Evolutionary conservation across 768 basidiomycete genomes (phyloP).

Genomic region (Boletales sp.): DNA sequence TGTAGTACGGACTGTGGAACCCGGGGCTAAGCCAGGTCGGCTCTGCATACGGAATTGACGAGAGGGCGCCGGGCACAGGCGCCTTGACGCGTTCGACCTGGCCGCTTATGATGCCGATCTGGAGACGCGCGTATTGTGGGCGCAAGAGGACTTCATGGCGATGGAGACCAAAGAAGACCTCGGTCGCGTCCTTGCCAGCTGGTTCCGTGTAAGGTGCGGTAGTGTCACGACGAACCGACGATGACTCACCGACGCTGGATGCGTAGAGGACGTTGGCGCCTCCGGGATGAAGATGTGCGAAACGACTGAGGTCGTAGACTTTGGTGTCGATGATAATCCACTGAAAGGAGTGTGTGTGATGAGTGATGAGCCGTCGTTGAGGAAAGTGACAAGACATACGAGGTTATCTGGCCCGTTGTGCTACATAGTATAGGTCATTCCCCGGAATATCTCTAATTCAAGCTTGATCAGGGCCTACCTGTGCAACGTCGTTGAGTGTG

Average conservation of each 20-base stretch:
- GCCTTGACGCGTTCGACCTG: slow-evolving; percentile 54
- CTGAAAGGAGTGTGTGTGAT: slow-evolving; percentile 40
- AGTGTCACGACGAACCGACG: neutral
- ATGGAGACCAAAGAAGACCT: slow-evolving; percentile 83
- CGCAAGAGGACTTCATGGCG: slow-evolving; percentile 73
- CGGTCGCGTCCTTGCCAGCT: slow-evolving; percentile 75
- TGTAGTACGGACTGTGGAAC: slow-evolving; percentile 76
- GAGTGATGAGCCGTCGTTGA: neutral
- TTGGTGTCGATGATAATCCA: slow-evolving; percentile 83
- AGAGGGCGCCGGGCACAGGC: slow-evolving; percentile 58
- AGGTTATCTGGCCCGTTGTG: slow-evolving; percentile 86
- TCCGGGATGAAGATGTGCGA: slow-evolving; percentile 82
- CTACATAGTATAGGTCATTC: slow-evolving; percentile 36
- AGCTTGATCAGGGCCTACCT: slow-evolving; percentile 40
- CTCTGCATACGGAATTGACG: slow-evolving; percentile 80
- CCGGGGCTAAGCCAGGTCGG: slow-evolving; percentile 74
- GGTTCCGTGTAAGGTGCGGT: neutral
- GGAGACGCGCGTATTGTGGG: slow-evolving; percentile 69
- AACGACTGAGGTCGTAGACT: slow-evolving; percentile 79
- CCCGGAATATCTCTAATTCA: no score
- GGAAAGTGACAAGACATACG: slow-evolving; percentile 37
- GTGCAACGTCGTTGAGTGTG: slow-evolving; percentile 59
- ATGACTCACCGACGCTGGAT: slow-evolving; percentile 54
- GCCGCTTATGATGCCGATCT: slow-evolving; percentile 60
- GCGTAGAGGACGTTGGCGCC: slow-evolving; percentile 73